Evolutionary conservation across 805 yeast genomes (phyloP).

Genomic region (Candida insectalens): DNA sequence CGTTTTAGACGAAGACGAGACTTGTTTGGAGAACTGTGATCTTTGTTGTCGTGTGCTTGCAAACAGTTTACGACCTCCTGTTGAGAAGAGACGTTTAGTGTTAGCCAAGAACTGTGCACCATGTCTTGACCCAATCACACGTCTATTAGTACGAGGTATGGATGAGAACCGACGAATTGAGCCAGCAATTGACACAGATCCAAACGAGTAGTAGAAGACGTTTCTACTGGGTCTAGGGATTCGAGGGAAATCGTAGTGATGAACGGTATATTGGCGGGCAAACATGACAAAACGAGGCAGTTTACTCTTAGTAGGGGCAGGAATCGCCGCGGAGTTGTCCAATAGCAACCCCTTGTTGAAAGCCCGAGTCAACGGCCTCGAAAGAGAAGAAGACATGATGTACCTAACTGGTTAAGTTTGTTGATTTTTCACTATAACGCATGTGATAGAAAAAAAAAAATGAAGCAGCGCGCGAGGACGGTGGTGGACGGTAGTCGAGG

Average conservation of each 20-base stretch:
- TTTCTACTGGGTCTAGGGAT: slow-evolving; percentile 50
- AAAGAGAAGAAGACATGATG: slow-evolving; percentile 2
- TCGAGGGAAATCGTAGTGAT: slow-evolving; percentile 36
- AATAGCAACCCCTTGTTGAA: slow-evolving; percentile 6
- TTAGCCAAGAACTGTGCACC: slow-evolving; percentile 14
- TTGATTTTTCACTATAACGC: too few relatives aligned
- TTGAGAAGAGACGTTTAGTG: slow-evolving; percentile 14
- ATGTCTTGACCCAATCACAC: slow-evolving; percentile 2
- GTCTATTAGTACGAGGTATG: slow-evolving; percentile 2
- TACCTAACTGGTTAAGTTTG: not conserved
- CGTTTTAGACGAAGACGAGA: not conserved
- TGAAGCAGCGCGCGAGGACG: too few relatives aligned
- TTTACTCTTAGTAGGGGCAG: too few relatives aligned
- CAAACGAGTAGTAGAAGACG: slow-evolving; percentile 34
- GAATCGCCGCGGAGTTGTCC: too few relatives aligned
- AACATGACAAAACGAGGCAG: slow-evolving; percentile 6
- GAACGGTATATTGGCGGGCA: slow-evolving; percentile 6
- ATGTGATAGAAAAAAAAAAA: too few relatives aligned
- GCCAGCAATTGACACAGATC: slow-evolving; percentile 12
- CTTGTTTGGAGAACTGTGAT: not conserved
- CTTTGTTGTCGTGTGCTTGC: too few relatives aligned
- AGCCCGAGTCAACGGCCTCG: slow-evolving; percentile 19
- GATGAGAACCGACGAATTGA: slow-evolving; percentile 6
- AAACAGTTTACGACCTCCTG: not conserved
- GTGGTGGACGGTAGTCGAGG: too few relatives aligned